Evolutionary conservation across 306 rosid genomes (phyloP), one percentile per base, ranked within the genome.

Genomic region (Prunus persica): DNA sequence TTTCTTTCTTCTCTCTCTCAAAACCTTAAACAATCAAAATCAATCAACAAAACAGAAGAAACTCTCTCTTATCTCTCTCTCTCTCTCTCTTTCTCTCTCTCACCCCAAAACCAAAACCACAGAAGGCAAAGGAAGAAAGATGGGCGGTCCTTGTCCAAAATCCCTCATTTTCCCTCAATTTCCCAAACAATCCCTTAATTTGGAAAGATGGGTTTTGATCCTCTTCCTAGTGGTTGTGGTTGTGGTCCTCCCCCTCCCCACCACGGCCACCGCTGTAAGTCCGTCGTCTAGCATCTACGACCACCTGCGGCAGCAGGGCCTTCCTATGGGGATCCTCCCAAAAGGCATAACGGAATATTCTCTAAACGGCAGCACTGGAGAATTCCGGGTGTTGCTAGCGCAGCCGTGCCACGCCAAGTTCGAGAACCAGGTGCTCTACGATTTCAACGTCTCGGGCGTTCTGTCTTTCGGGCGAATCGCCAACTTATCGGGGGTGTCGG

Each of bases 341-440:
- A 93, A 89, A 54, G 90, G 87, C 25, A 86, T 93, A 18, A 91
- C 88, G 0, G 52, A 69, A 16, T 93, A 88, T 30, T 76, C 88
- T 0, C 71, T 87, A 20, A 84, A 91, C 66, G 47, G 58, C 8
- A 52, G 76, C 24, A 71, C 79, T 25, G 93, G 93, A 0, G 74
- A 81, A 2, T 93, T 88, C 77, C 79, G 80, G 72, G 91, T 93
- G n/a, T 77, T 79, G 50, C 82, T 93, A 75, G 78, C 81, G 15
- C 76, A 91, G 51, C 83, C 98, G 0, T 91, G 98, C 72, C 81
- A 88, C 78, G 98, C 98, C n/a, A 93, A 87, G 83, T 91, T 93
- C 80, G 98, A 93, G 91, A 93, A 88, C 74, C 86, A 89, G 80
- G 85, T 93, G 51, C 98, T 86, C 79, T 93, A 93, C 69, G 96